A percentile compares a stretch with the other conserved stretches of the same genome.
Evolutionary conservation across 1,139 yeast genomes (phyloP).

Genomic region (Pichiaceae sp.): DNA sequence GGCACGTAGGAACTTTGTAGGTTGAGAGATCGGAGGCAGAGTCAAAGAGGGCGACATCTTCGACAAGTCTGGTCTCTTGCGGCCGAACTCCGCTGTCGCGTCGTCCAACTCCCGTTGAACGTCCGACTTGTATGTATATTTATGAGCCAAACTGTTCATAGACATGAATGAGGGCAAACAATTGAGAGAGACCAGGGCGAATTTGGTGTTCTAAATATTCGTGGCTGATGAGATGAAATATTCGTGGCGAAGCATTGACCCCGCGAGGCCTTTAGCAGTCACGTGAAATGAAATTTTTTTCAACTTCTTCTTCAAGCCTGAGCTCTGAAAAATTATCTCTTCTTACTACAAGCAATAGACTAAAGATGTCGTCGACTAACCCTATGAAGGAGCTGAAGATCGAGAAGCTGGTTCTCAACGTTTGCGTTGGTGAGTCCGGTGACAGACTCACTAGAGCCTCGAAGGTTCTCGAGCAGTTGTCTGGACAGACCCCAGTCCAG

Average conservation of each 20-base stretch:
- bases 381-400: slow-evolving; percentile 98
- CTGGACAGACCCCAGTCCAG: slow-evolving; percentile 99
- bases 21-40: slow-evolving; percentile 81
- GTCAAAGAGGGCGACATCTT: slow-evolving; percentile 57
- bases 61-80: slow-evolving; percentile 15
- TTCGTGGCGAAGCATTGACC: too few relatives aligned
- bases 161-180: slow-evolving; percentile 13
- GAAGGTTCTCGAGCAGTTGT: slow-evolving; percentile 98
- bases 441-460: slow-evolving; percentile 99
- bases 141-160: slow-evolving; percentile 32
- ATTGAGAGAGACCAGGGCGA: too few relatives aligned
- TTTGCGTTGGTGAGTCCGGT: slow-evolving; percentile 99
- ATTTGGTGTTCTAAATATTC: too few relatives aligned
- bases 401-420: slow-evolving; percentile 99
- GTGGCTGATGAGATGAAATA: too few relatives aligned
- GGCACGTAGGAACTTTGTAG: slow-evolving; percentile 93
- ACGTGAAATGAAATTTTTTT: too few relatives aligned
- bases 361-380: slow-evolving; percentile 27
- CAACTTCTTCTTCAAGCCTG: too few relatives aligned
- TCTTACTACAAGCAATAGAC: not conserved
- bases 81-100: slow-evolving; percentile 16
- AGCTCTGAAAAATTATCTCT: not conserved
- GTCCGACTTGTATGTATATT: slow-evolving; percentile 26
- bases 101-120: slow-evolving; percentile 26
- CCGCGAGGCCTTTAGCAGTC: too few relatives aligned